Conservation (phyloP, 306 rosid genomes). For the Vicia villosa region DNA sequence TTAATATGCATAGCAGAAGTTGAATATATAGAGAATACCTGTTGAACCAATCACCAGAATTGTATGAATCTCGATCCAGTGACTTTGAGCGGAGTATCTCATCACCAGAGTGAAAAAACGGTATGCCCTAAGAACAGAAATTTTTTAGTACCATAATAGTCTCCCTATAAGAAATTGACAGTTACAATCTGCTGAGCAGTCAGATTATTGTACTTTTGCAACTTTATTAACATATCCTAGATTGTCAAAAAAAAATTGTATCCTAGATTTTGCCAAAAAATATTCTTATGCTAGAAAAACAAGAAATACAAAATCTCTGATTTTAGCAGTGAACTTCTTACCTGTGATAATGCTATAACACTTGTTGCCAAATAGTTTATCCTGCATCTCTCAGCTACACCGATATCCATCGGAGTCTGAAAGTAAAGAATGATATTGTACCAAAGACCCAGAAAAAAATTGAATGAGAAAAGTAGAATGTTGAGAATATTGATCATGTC, state of each 20-base stretch:
- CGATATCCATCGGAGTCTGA: conserved; percentile 68
- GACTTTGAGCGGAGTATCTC: conserved; percentile 95
- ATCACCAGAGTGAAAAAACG: conserved; percentile 87
- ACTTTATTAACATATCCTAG: conserved; percentile 3
- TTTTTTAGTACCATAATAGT: conserved; percentile 31
- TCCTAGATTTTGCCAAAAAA: not conserved
- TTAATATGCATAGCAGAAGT: conserved; percentile 19
- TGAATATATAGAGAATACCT: conserved; percentile 48
- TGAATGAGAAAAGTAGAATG: conserved; percentile 27
- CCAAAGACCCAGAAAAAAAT: conserved; percentile 20
- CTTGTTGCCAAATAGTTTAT: conserved; percentile 91
- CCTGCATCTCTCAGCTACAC: conserved; percentile 82
- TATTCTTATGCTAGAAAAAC: not conserved
- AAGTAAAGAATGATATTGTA: conserved; percentile 35
- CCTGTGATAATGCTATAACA: conserved; percentile 87
- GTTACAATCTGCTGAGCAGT: not conserved
- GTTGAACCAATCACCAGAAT: conserved; percentile 98
- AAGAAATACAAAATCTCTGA: conserved; percentile 19
- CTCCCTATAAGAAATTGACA: conserved; percentile 9
- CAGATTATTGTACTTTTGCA: not conserved
- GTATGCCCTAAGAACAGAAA: conserved; percentile 68
- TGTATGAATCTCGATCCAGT: conserved; percentile 94
- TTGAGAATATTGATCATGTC: conserved; percentile 20
- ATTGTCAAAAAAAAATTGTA: not conserved
- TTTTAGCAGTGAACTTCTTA: conserved; percentile 33